phyloP scores from a whole-genome alignment of 1,284 basidiomycete species.

The Earliella scabrosa region DNA sequence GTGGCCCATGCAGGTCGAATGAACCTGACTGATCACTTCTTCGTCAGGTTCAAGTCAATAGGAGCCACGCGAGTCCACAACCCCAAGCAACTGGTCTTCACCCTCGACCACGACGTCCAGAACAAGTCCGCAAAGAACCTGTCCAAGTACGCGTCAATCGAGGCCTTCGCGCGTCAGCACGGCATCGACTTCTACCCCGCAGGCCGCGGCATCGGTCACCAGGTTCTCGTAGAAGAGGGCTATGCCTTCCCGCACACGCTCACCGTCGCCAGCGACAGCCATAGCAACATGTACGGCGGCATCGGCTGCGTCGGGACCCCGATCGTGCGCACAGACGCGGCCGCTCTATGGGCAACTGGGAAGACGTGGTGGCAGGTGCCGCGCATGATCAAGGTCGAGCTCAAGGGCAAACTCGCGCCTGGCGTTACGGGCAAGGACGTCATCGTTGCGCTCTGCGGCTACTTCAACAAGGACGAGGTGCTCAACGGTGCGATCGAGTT shows the following conservation, averaged over 20 bases:
- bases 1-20: no score
- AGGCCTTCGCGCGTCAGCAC: constrained; percentile 88
- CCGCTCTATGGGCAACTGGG: constrained; percentile 97
- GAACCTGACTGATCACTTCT: not conserved
- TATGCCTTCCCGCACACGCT: constrained; percentile 95
- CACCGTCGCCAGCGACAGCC: constrained; percentile 95
- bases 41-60: constrained; percentile 88
- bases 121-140: constrained; percentile 96
- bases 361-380: constrained; percentile 99
- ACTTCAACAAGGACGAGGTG: constrained; percentile 97
- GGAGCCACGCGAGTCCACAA: constrained; percentile 89
- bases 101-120: constrained; percentile 98
- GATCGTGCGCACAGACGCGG: constrained; percentile 92
- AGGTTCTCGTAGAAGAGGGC: constrained; percentile 94
- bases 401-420: constrained; percentile 80
- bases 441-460: constrained; percentile 95
- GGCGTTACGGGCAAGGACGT: constrained; percentile 99
- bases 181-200: constrained; percentile 96
- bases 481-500: constrained; percentile 99
- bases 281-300: constrained; percentile 99
- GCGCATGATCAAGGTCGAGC: constrained; percentile 93
- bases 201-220: constrained; percentile 97
- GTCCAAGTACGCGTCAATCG: constrained; percentile 92
- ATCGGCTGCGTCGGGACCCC: constrained; percentile 97
- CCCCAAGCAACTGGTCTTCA: constrained; percentile 90